Conservation (phyloP, 805 yeast species). For the Lipomyces mesembrius region DNA sequence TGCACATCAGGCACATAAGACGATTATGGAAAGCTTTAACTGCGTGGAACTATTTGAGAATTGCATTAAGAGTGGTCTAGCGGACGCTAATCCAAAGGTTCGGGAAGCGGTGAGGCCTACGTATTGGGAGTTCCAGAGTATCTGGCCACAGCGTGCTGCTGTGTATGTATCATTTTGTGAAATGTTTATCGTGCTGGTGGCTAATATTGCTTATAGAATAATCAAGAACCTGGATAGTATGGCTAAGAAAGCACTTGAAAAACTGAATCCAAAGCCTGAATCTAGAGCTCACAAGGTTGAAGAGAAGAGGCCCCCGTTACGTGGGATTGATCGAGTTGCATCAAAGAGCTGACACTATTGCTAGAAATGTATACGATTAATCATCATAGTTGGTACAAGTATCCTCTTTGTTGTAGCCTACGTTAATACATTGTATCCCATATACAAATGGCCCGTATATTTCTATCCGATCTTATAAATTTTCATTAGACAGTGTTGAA, state of each 20-base stretch:
- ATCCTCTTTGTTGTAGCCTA: neutral
- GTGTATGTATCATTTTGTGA: constrained; percentile 15
- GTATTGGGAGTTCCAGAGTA: constrained; percentile 68
- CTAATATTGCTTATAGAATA: constrained; percentile 38
- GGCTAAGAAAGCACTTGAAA: constrained; percentile 64
- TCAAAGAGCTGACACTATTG: neutral
- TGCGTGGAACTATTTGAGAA: constrained; percentile 55
- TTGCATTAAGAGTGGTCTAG: constrained; percentile 61
- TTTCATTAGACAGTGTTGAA: no score
- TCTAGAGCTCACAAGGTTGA: constrained; percentile 26
- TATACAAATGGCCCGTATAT: neutral
- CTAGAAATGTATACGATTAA: neutral
- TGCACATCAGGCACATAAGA: constrained; percentile 52
- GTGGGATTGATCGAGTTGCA: neutral
- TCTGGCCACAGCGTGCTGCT: constrained; percentile 60
- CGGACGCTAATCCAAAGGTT: constrained; percentile 81
- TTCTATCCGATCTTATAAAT: no score
- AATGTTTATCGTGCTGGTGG: neutral
- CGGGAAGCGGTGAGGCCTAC: constrained; percentile 74
- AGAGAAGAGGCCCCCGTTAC: neutral
- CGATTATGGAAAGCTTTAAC: constrained; percentile 44
- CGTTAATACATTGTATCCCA: neutral
- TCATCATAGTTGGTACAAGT: neutral
- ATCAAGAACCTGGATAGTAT: constrained; percentile 51
- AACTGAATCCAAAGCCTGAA: constrained; percentile 53